Evolutionary conservation across 1,284 basidiomycete species (phyloP).

Genomic region (Volvariella volvacea): DNA sequence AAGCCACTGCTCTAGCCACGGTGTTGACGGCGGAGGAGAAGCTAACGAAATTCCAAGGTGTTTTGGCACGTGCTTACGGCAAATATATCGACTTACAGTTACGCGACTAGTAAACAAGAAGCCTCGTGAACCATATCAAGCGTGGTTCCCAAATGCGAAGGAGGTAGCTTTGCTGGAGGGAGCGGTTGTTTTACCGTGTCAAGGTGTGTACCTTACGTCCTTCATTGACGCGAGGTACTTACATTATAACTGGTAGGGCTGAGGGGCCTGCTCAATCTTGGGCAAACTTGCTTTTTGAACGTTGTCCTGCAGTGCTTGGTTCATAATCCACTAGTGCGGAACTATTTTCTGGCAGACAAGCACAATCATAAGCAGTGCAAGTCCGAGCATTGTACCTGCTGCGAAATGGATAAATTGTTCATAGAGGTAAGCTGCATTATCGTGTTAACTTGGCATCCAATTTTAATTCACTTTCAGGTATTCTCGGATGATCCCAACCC

Average conservation of each 20-base stretch:
- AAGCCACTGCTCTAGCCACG: conserved; percentile 26
- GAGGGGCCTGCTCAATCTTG: conserved; percentile 86
- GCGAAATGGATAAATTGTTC: conserved; percentile 93
- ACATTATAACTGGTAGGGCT: conserved; percentile 43
- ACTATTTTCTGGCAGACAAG: conserved; percentile 86
- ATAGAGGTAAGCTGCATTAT: conserved; percentile 51
- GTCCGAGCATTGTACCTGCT: conserved; percentile 78
- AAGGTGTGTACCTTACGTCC: conserved; percentile 36
- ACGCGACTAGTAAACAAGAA: conserved; percentile 26
- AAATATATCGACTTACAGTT: background rate
- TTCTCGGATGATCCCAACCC: conserved; percentile 66
- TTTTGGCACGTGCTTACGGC: conserved; percentile 1
- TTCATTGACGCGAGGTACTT: conserved; percentile 1
- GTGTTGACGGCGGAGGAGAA: conserved; percentile 35
- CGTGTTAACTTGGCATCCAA: conserved; percentile 1
- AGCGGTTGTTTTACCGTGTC: conserved; percentile 47
- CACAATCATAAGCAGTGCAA: conserved; percentile 71
- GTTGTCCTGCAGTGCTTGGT: conserved; percentile 90
- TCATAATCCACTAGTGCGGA: conserved; percentile 87
- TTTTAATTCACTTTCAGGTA: conserved; percentile 38
- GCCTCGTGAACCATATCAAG: conserved; percentile 31
- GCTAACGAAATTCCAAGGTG: conserved; percentile 33
- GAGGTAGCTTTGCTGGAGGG: conserved; percentile 31
- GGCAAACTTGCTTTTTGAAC: conserved; percentile 94
- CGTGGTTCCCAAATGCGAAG: conserved; percentile 34